phyloP scores from a whole-genome alignment of 2,329 filamentous ascomycete genomes.

The Colletotrichum australisinense region DNA sequence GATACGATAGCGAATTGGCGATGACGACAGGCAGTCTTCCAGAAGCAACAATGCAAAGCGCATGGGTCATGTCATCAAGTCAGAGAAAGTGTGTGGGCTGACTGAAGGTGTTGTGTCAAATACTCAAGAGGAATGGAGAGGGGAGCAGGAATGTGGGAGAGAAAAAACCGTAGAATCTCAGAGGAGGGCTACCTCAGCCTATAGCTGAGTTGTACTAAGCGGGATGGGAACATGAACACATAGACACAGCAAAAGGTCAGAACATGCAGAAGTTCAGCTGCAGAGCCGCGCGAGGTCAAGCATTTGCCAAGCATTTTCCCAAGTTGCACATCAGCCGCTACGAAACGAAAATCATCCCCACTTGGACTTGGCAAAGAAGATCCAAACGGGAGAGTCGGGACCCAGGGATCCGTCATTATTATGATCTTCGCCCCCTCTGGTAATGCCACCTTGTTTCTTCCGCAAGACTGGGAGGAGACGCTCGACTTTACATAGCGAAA shows the following conservation, averaged over 20 bases:
- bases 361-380: slow-evolving; percentile 28
- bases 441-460: background rate
- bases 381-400: slow-evolving; percentile 16
- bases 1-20: background rate
- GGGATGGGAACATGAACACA: background rate
- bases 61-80: background rate
- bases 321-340: slow-evolving; percentile 24
- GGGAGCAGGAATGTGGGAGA: background rate
- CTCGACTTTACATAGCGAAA: background rate
- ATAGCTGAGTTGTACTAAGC: background rate
- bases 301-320: slow-evolving; percentile 19
- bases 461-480: background rate
- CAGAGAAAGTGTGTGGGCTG: too few relatives aligned
- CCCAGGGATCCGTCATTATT: slow-evolving; percentile 5
- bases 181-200: background rate
- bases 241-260: background rate
- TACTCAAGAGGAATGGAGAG: background rate
- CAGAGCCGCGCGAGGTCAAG: slow-evolving; percentile 26
- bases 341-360: slow-evolving; percentile 20
- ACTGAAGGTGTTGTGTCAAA: background rate
- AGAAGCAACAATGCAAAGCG: background rate
- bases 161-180: background rate
- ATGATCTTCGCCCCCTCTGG: slow-evolving; percentile 2
- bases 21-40: background rate
- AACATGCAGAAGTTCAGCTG: background rate